Conservation (phyloP, 306 rosid genomes). For the Clitoria ternatea region DNA sequence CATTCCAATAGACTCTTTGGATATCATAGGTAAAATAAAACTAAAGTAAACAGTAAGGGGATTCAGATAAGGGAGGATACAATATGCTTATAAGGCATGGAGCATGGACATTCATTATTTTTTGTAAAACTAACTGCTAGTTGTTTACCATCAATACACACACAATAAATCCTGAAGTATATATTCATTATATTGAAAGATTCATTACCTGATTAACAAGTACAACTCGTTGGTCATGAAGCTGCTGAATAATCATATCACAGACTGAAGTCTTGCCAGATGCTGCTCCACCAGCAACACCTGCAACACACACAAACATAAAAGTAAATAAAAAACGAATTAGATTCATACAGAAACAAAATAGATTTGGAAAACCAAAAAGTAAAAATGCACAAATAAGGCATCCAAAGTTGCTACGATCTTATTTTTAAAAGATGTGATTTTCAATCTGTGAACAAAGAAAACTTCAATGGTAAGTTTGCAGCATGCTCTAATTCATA, state of each 20-base stretch:
- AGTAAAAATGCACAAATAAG: background rate
- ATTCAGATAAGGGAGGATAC: background rate
- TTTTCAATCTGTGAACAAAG: slow-evolving; percentile 3
- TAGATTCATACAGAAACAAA: background rate
- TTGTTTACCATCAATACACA: background rate
- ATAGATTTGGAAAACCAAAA: no score
- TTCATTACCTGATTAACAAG: slow-evolving; percentile 83
- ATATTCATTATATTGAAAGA: no score
- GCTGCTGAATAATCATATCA: slow-evolving; percentile 97
- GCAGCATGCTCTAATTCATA: background rate
- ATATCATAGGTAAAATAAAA: background rate
- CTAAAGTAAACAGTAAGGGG: background rate
- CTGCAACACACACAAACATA: slow-evolving; percentile 39
- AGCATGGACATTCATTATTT: background rate
- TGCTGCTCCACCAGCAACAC: slow-evolving; percentile 97
- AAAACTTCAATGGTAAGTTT: background rate
- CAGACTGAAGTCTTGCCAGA: slow-evolving; percentile 98
- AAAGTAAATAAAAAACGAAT: background rate
- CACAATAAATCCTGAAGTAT: no score
- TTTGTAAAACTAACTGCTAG: background rate
- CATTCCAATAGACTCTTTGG: background rate
- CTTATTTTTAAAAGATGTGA: background rate
- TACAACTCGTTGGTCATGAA: slow-evolving; percentile 96
- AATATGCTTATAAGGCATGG: background rate
- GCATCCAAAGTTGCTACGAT: background rate